These are phyloP conservation scores for Ambrosia artemisiifolia DNA, from an alignment of 129 eudicot species.

Conservation along the genomic window DNA sequence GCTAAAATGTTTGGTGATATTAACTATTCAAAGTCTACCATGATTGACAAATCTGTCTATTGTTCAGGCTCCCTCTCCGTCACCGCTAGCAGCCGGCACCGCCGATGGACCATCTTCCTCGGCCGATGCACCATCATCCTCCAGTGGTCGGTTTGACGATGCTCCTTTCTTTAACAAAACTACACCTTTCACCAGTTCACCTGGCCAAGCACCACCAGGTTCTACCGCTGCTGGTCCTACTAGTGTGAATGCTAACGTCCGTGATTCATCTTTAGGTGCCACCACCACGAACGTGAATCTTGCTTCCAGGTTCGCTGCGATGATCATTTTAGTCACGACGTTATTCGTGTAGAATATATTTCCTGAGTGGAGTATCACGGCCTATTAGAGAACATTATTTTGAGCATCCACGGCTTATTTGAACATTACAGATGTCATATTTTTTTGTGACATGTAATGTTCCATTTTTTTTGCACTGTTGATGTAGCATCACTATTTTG, in stretches of 20 bases:
- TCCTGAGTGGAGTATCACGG: background rate
- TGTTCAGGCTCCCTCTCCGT: slow-evolving; percentile 32
- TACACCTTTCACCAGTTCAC: slow-evolving; percentile 19
- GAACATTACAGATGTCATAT: slow-evolving; percentile 8
- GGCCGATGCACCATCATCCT: slow-evolving; percentile 22
- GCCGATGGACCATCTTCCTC: slow-evolving; percentile 16
- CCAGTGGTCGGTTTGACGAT: slow-evolving; percentile 14
- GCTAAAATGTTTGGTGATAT: background rate
- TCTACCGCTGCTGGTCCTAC: slow-evolving; percentile 7
- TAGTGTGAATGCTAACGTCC: slow-evolving; percentile 21
- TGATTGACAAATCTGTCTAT: background rate
- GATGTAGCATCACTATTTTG: background rate
- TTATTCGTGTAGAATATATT: slow-evolving; percentile 29
- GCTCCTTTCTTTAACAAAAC: slow-evolving; percentile 31
- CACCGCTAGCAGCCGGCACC: slow-evolving; percentile 10
- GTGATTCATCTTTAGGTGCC: slow-evolving; percentile 21
- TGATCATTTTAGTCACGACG: slow-evolving; percentile 5
- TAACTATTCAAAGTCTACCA: background rate
- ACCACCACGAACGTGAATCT: background rate
- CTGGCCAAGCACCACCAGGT: slow-evolving; percentile 22
- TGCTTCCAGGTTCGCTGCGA: background rate
- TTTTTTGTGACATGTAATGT: slow-evolving; percentile 18
- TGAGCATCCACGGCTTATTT: too few species aligned
- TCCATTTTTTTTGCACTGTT: background rate
- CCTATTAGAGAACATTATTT: slow-evolving; percentile 5